These are phyloP conservation scores for Colletotrichum spaethianum DNA, from an alignment of 2,329 filamentous ascomycete genomes.

Conservation along the genomic window DNA sequence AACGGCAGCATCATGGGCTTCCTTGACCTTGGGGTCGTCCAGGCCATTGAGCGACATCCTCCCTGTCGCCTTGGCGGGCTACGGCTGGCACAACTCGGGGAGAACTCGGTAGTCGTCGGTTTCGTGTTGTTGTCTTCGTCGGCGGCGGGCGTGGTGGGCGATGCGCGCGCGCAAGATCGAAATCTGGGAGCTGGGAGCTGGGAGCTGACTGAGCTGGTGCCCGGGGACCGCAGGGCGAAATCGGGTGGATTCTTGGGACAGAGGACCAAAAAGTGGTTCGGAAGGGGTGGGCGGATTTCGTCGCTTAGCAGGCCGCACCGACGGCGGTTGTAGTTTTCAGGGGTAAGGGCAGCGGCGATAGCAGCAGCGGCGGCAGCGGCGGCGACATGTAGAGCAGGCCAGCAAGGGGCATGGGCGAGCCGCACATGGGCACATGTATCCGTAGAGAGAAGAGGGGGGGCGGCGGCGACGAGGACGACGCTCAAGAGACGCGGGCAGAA, in stretches of 20 bases:
- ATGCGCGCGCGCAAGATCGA: slow-evolving; percentile 4
- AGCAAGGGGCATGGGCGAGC: slow-evolving; percentile 33
- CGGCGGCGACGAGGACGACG: slow-evolving; percentile 9
- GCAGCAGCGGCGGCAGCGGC: slow-evolving; percentile 21
- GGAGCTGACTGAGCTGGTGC: slow-evolving; percentile 17
- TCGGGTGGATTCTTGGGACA: slow-evolving; percentile 34
- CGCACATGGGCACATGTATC: slow-evolving; percentile 26
- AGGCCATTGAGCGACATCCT: slow-evolving; percentile 96
- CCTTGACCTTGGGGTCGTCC: slow-evolving; percentile 83
- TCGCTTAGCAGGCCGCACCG: slow-evolving; percentile 37
- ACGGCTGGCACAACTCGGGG: neutral
- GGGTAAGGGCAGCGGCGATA: slow-evolving; percentile 32
- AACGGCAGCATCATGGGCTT: slow-evolving; percentile 85
- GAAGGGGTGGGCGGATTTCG: slow-evolving; percentile 17
- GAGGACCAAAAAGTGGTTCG: slow-evolving; percentile 39
- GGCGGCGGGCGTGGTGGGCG: slow-evolving; percentile 3
- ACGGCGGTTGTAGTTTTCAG: slow-evolving; percentile 39
- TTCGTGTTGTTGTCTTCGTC: slow-evolving; percentile 7
- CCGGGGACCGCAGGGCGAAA: slow-evolving; percentile 33
- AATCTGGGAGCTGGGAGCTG: slow-evolving; percentile 7
- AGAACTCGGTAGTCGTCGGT: slow-evolving; percentile 6
- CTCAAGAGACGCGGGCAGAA: slow-evolving; percentile 2
- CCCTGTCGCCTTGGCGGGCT: slow-evolving; percentile 31
- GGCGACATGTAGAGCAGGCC: slow-evolving; percentile 39
- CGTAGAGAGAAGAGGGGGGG: neutral